Evolutionary conservation across 2,329 filamentous ascomycete genomes (phyloP), one percentile per base, ranked within the genome.

Genomic region (Cytospora piceae): DNA sequence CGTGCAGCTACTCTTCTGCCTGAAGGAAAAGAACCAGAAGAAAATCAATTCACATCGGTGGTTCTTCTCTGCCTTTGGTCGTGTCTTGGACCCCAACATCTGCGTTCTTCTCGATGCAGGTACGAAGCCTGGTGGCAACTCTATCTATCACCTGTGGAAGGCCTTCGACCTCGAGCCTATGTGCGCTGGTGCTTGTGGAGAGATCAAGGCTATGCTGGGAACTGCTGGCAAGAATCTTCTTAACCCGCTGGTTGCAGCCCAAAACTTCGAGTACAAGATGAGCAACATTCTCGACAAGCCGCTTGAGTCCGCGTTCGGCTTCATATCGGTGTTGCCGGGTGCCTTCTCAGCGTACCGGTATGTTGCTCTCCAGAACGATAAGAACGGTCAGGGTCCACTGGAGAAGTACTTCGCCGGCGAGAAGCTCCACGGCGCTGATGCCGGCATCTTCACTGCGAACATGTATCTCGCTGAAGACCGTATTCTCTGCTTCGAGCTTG

Each of bases 251-350:
- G 92, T 99, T 27, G 95, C 95, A 2, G 94, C 94, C 0, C 95
- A 99, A 74, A 99, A 99, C 75, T 99, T 99, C 73, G 95, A 99
- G 81, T 99, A 99, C 85, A 99, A 99, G 85, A 97, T 99, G 91
- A 97, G 93, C 77, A 99, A 99, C 74, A 99, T 99, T 74, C 85
- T 99, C 54, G 95, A 99, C 77, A 99, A 99, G 80, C 95, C 95
- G 2, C 82, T 99, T 51, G 95, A 99, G 76, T 98, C 94, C 4
- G 92, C 94, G 0, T 99, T 99, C 77, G 95, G 95, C 56, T 99
- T 98, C 80, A 98, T 99, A 75, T 93, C 92, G 54, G 95, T 99
- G 73, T 83, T 99, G 74, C 95, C 95, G 0, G 95, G 95, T 81
- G 95, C 95, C 65, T 97, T 99, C 79, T 98, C 94, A n/a, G 95